Conservation (phyloP, 257 asterid genomes). For the Nicotiana undulata region DNA sequence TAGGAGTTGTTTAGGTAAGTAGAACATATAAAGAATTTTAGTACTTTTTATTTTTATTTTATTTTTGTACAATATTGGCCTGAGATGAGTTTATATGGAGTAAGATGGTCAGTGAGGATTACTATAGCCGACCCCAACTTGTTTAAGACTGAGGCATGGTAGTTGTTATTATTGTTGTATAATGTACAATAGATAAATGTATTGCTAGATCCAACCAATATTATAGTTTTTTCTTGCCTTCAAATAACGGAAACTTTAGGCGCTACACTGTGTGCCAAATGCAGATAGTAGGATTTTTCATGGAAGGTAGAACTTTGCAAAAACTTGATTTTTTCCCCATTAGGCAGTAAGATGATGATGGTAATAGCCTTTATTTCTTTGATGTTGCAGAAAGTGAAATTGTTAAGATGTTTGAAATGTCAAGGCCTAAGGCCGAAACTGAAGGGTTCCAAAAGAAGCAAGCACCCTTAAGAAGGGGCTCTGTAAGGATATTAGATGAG, state of each 20-base stretch:
- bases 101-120: no score
- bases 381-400: constrained; percentile 63
- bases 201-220: neutral
- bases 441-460: constrained; percentile 21
- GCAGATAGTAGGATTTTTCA: neutral
- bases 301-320: neutral
- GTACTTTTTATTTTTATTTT: no score
- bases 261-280: neutral
- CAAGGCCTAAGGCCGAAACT: constrained; percentile 43
- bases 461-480: constrained; percentile 10
- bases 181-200: neutral
- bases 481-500: constrained; percentile 60
- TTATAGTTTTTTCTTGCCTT: neutral
- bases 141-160: no score
- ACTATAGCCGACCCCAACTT: no score
- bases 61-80: no score
- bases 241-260: neutral
- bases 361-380: constrained; percentile 3
- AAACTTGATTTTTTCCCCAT: neutral
- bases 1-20: no score
- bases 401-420: constrained; percentile 66
- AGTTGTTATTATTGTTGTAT: no score
- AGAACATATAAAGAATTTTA: no score
- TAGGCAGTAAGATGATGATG: neutral
- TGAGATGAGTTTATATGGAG: no score